phyloP scores from a whole-genome alignment of 495 filamentous ascomycete genomes.

The Wilcoxina mikolae region DNA sequence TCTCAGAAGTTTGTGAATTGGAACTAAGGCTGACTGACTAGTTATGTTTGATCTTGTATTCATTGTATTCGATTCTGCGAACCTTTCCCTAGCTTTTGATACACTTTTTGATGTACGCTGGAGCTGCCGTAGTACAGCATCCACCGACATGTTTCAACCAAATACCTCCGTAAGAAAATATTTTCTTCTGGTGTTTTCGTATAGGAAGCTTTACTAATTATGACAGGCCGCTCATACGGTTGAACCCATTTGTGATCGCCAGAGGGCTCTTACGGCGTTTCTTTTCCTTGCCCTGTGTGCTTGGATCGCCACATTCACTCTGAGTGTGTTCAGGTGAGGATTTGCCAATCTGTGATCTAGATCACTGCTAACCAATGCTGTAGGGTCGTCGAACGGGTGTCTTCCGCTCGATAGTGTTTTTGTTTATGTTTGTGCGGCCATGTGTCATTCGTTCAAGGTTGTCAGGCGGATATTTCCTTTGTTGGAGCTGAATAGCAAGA shows the following conservation, averaged over 20 bases:
- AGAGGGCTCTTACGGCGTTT: constrained; percentile 65
- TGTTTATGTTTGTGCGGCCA: too few relatives aligned
- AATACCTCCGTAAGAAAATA: not conserved
- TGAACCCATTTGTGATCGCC: constrained; percentile 46
- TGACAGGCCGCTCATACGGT: constrained; percentile 26
- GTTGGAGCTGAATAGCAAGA: too few relatives aligned
- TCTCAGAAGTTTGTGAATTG: constrained; percentile 1
- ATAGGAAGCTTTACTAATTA: not conserved
- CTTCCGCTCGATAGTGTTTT: constrained; percentile 11
- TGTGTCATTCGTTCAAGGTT: too few relatives aligned
- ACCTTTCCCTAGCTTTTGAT: constrained; percentile 77
- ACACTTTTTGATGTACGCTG: constrained; percentile 58
- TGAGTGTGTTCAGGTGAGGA: constrained; percentile 67
- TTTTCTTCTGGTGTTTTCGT: not conserved
- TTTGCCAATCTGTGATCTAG: too few relatives aligned
- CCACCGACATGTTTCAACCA: not conserved
- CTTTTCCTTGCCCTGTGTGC: constrained; percentile 70
- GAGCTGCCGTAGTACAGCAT: constrained; percentile 34
- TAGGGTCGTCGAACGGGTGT: constrained; percentile 57
- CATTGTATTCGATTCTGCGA: constrained; percentile 89
- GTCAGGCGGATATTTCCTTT: too few relatives aligned
- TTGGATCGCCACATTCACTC: constrained; percentile 78
- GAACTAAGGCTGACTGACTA: not conserved
- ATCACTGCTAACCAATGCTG: constrained; percentile 5
- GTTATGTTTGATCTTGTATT: constrained; percentile 87